Percentiles rank a stretch among this genome's conserved stretches.
phyloP scores from a whole-genome alignment of 179 eudicot species.

The Silene coronaria region DNA sequence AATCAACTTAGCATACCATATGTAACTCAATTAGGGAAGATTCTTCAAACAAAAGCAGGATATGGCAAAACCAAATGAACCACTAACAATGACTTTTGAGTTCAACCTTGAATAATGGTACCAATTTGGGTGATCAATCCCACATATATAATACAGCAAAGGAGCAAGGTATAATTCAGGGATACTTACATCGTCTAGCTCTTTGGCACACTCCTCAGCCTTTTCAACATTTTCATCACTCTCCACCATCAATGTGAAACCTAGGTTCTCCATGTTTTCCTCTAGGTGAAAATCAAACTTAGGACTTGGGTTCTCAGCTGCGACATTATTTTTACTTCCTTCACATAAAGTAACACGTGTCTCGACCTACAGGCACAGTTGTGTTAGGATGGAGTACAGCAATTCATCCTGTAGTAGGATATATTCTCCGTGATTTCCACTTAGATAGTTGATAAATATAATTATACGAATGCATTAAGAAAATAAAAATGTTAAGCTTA shows the following conservation, averaged over 20 bases:
- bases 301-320: slow-evolving; percentile 25
- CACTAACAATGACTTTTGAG: no score
- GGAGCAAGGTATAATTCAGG: neutral
- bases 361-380: slow-evolving; percentile 31
- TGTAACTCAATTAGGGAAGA: no score
- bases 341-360: slow-evolving; percentile 20
- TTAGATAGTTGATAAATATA: neutral
- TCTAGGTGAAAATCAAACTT: slow-evolving; percentile 29
- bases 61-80: no score
- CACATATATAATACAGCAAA: neutral
- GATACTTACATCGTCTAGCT: slow-evolving; percentile 72
- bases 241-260: slow-evolving; percentile 38
- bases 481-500: neutral
- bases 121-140: neutral
- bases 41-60: no score
- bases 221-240: slow-evolving; percentile 52
- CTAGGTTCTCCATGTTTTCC: slow-evolving; percentile 35
- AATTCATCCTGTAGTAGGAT: neutral
- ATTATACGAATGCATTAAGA: neutral
- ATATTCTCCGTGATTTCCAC: neutral
- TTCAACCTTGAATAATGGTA: neutral
- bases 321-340: slow-evolving; percentile 23
- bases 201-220: slow-evolving; percentile 75
- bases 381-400: slow-evolving; percentile 1
- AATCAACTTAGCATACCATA: no score